These are phyloP conservation scores for Lipomyces chichibuensis DNA, from an alignment of 805 yeast species.

Conservation along the genomic window DNA sequence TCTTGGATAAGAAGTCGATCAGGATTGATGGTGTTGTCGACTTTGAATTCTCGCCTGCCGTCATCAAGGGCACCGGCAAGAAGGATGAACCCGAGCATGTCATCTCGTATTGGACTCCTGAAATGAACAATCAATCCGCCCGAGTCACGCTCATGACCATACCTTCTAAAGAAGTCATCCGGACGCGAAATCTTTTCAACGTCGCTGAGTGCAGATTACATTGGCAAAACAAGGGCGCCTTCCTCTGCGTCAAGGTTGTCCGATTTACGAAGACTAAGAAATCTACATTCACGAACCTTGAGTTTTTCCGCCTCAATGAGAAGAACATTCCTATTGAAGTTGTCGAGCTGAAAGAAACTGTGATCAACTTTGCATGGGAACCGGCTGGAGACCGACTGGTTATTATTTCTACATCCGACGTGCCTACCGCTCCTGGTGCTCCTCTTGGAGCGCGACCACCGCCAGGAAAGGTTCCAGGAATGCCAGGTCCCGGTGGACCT, in stretches of 20 bases:
- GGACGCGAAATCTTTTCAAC: constrained; percentile 93
- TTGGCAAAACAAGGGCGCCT: constrained; percentile 90
- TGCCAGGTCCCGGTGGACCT: constrained; percentile 39
- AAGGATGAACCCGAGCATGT: constrained; percentile 59
- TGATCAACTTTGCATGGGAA: constrained; percentile 92
- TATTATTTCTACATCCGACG: constrained; percentile 65
- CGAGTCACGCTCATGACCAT: constrained; percentile 88
- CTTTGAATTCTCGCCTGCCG: constrained; percentile 94
- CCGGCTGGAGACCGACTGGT: constrained; percentile 88
- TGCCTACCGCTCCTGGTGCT: constrained; percentile 42
- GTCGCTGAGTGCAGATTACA: constrained; percentile 86
- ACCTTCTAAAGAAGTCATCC: constrained; percentile 77
- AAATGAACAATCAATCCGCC: constrained; percentile 86
- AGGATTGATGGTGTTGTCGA: constrained; percentile 84
- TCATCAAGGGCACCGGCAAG: constrained; percentile 65
- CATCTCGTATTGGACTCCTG: constrained; percentile 97
- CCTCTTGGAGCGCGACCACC: constrained; percentile 9
- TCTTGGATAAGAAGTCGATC: constrained; percentile 82
- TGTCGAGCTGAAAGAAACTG: constrained; percentile 87
- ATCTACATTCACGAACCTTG: constrained; percentile 87
- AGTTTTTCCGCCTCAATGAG: constrained; percentile 84
- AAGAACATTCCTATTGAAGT: constrained; percentile 94
- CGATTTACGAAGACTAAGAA: constrained; percentile 95
- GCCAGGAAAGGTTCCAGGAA: constrained; percentile 14
- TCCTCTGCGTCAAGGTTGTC: constrained; percentile 90